Percentiles rank a stretch among this genome's conserved stretches.
Conservation (phyloP, 2,329 filamentous ascomycete species). For the Colletotrichum cordylinicola region DNA sequence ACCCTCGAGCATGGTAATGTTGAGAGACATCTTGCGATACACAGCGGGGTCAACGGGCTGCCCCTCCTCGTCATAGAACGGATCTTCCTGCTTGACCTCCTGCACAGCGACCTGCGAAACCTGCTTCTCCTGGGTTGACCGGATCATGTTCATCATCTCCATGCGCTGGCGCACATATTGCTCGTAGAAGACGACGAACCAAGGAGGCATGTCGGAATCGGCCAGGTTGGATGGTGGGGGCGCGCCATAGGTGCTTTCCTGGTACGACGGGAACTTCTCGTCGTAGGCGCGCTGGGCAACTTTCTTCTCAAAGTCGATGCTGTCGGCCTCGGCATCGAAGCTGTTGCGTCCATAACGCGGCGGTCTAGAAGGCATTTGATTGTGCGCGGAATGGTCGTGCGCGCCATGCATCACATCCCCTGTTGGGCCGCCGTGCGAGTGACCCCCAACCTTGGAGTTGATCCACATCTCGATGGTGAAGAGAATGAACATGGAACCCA, state of each 20-base stretch:
- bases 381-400: conserved; percentile 6
- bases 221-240: conserved; percentile 30
- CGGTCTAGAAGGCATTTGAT: conserved; percentile 33
- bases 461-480: conserved; percentile 70
- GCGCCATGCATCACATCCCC: conserved; percentile 37
- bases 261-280: conserved; percentile 31
- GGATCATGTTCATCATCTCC: conserved; percentile 62
- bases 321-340: conserved; percentile 36
- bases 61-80: conserved; percentile 49
- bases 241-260: conserved; percentile 29
- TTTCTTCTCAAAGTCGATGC: conserved; percentile 43
- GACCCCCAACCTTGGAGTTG: conserved; percentile 63
- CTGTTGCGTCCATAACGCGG: conserved; percentile 33
- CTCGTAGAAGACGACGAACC: conserved; percentile 69
- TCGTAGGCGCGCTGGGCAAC: conserved; percentile 45
- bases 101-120: conserved; percentile 34
- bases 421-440: conserved; percentile 62
- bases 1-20: conserved; percentile 77
- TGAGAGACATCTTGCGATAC: conserved; percentile 70
- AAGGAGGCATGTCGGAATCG: conserved; percentile 60
- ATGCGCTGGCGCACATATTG: conserved; percentile 66
- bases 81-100: conserved; percentile 31
- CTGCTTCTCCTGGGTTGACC: conserved; percentile 36
- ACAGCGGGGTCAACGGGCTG: conserved; percentile 48
- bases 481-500: conserved; percentile 64